A percentile compares a stretch with the other conserved stretches of the same genome.
Evolutionary conservation across 176 grass and related monocot species (phyloP).

Genomic region (Musa schizocarpa): DNA sequence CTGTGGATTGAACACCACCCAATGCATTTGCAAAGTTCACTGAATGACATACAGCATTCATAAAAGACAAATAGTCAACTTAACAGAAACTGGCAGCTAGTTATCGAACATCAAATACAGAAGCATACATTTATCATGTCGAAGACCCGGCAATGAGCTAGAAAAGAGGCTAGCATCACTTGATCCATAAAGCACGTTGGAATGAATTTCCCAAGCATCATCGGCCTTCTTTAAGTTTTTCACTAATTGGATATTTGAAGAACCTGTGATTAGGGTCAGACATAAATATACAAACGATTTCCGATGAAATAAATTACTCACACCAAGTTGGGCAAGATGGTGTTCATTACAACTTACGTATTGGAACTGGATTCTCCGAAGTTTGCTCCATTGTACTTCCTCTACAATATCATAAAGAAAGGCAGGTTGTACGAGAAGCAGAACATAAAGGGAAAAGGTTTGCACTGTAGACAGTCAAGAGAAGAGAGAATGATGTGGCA

Average conservation of each 20-base stretch:
- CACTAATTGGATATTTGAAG: constrained; percentile 19
- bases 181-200: constrained; percentile 18
- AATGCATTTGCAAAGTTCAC: constrained; percentile 44
- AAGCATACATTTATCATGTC: constrained; percentile 50
- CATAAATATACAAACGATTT: not conserved
- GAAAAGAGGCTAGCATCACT: constrained; percentile 74
- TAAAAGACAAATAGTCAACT: not conserved
- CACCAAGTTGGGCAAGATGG: not conserved
- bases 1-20: constrained; percentile 33
- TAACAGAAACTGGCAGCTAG: constrained; percentile 1
- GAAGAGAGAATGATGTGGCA: not conserved
- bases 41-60: constrained; percentile 6
- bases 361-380: constrained; percentile 17
- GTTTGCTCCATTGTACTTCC: constrained; percentile 36
- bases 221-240: constrained; percentile 21
- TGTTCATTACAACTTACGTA: constrained; percentile 20
- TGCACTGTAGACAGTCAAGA: not conserved
- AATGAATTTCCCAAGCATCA: constrained; percentile 32
- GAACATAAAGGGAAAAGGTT: not conserved
- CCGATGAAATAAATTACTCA: not conserved
- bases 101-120: not conserved
- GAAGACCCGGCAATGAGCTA: constrained; percentile 67
- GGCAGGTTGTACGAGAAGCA: not conserved
- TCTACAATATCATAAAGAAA: not conserved
- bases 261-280: constrained; percentile 11